These are phyloP conservation scores for Trichodelitschia bisporula DNA, from an alignment of 495 filamentous ascomycete genomes.

Conservation along the genomic window DNA sequence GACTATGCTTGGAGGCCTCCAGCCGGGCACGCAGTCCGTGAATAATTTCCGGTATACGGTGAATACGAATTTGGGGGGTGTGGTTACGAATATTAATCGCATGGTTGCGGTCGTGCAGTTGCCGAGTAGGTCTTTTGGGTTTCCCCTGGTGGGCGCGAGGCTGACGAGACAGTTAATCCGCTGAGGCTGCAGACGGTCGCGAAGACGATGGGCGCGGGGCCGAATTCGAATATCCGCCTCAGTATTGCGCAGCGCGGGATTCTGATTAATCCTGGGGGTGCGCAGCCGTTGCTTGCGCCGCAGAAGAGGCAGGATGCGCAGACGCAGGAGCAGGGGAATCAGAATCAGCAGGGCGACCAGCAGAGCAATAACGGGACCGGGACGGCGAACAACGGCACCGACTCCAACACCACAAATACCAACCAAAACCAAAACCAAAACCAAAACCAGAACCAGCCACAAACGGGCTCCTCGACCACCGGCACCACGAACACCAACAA, in stretches of 20 bases:
- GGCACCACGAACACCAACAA: background rate
- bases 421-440: constrained; percentile 1
- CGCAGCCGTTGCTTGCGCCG: too few relatives aligned
- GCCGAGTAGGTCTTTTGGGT: constrained; percentile 9
- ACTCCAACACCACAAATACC: background rate
- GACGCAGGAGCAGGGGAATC: too few relatives aligned
- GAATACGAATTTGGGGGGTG: constrained; percentile 8
- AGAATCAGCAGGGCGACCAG: too few relatives aligned
- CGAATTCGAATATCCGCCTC: constrained; percentile 4
- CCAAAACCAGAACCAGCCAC: constrained; percentile 1
- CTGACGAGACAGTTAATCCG: constrained; percentile 7
- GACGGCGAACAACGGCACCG: too few relatives aligned
- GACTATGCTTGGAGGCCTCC: constrained; percentile 6
- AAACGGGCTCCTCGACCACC: constrained; percentile 1
- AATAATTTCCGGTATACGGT: constrained; percentile 10
- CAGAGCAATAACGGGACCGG: too few relatives aligned
- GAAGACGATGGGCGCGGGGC: constrained; percentile 6
- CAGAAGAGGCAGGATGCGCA: too few relatives aligned
- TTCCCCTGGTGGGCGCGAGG: too few relatives aligned
- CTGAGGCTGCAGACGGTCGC: constrained; percentile 7
- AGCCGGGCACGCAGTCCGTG: constrained; percentile 8
- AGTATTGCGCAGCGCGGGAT: constrained; percentile 8
- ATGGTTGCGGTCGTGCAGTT: constrained; percentile 11
- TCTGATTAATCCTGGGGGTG: constrained; percentile 10
- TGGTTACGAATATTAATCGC: constrained; percentile 7